phyloP scores from a whole-genome alignment of 228 moss, liverwort and hornwort genomes.

The Sphagnum magellanicum region DNA sequence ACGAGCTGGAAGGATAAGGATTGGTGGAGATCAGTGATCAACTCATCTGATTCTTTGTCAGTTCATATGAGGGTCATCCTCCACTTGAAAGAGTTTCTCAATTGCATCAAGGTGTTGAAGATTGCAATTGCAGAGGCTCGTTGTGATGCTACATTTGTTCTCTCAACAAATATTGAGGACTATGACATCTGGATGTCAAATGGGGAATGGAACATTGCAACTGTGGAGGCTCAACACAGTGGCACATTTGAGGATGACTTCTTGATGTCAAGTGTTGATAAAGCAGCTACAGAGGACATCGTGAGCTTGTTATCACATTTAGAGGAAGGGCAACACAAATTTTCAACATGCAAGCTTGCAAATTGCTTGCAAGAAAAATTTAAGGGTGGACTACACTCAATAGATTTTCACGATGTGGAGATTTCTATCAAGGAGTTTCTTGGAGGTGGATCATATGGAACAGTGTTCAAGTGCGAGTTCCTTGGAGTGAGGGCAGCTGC shows the following conservation, averaged over 20 bases:
- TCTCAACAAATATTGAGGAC: conserved; percentile 33
- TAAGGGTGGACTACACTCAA: no score
- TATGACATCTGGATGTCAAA: conserved; percentile 26
- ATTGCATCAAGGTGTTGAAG: conserved; percentile 30
- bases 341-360: no score
- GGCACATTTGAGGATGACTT: neutral
- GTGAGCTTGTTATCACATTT: no score
- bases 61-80: conserved; percentile 33
- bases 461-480: conserved; percentile 39
- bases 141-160: conserved; percentile 23
- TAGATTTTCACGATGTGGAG: no score
- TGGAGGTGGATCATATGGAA: conserved; percentile 25
- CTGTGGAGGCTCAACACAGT: no score
- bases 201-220: conserved; percentile 10
- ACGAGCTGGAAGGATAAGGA: conserved; percentile 34
- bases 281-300: neutral
- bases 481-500: conserved; percentile 33
- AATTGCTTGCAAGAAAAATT: no score
- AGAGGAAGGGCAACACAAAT: no score
- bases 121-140: conserved; percentile 39
- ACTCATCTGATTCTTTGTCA: conserved; percentile 22
- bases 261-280: conserved; percentile 7
- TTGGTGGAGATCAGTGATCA: conserved; percentile 33
- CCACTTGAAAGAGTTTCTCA: conserved; percentile 33
- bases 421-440: neutral